Conservation (phyloP, 2,329 filamentous ascomycete genomes). For the Cladosporium sphaerospermum region DNA sequence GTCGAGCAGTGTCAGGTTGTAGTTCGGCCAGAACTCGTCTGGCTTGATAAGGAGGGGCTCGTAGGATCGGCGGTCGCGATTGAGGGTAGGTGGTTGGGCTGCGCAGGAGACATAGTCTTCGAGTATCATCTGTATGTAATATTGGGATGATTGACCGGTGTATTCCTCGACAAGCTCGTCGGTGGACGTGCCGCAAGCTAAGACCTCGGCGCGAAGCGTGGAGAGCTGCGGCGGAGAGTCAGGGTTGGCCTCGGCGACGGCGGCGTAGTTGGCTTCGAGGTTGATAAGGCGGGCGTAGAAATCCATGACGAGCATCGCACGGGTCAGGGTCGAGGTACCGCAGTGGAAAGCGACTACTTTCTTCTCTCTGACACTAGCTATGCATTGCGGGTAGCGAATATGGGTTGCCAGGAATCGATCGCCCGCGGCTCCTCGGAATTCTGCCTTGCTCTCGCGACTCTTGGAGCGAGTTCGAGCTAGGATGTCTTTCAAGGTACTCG, state of each 20-base stretch:
- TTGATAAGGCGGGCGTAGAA: slow-evolving; percentile 19
- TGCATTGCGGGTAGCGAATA: slow-evolving; percentile 3
- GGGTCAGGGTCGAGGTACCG: neutral
- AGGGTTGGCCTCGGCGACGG: slow-evolving; percentile 8
- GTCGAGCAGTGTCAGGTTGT: slow-evolving; percentile 56
- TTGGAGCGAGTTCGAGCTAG: neutral
- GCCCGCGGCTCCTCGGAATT: neutral
- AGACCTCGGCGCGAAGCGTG: slow-evolving; percentile 10
- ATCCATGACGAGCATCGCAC: slow-evolving; percentile 14
- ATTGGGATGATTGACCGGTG: neutral
- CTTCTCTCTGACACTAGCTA: neutral
- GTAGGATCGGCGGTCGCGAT: slow-evolving; percentile 64
- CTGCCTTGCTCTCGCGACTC: neutral
- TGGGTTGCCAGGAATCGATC: neutral
- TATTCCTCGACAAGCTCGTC: neutral
- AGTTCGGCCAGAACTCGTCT: slow-evolving; percentile 61
- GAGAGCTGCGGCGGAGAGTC: slow-evolving; percentile 1
- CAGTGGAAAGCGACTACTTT: neutral
- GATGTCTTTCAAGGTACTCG: neutral
- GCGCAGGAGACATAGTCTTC: slow-evolving; percentile 22
- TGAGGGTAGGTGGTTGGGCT: slow-evolving; percentile 32
- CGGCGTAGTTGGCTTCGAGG: slow-evolving; percentile 24
- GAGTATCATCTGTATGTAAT: neutral
- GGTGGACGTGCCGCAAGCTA: neutral
- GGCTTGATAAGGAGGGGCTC: slow-evolving; percentile 58